phyloP scores from a whole-genome alignment of 2,329 filamentous ascomycete species.

The Fusarium cyanostomum region DNA sequence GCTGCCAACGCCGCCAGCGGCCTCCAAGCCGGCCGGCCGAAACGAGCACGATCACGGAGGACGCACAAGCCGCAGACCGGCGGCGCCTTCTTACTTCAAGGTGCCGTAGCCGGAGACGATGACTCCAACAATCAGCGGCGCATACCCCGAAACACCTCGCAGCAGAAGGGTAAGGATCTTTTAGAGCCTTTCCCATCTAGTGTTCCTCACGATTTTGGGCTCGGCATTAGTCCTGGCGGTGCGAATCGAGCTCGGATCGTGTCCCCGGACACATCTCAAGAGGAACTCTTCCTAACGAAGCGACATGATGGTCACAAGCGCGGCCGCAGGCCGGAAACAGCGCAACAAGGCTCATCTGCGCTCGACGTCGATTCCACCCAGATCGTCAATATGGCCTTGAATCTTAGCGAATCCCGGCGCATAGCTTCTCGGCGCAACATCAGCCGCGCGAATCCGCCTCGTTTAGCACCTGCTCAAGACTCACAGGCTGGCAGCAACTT shows the following conservation, averaged over 20 bases:
- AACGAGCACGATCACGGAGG: conserved; percentile 41
- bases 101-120: conserved; percentile 50
- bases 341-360: conserved; percentile 36
- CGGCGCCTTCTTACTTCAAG: conserved; percentile 62
- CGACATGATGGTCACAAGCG: conserved; percentile 29
- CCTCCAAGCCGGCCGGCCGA: conserved; percentile 36
- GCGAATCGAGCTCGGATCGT: conserved; percentile 35
- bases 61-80: conserved; percentile 56
- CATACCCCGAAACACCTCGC: conserved; percentile 37
- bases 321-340: conserved; percentile 23
- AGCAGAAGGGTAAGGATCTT: conserved; percentile 34
- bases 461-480: conserved; percentile 62
- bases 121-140: conserved; percentile 46
- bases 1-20: conserved; percentile 23
- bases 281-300: conserved; percentile 38
- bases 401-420: conserved; percentile 82
- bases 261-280: conserved; percentile 43
- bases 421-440: conserved; percentile 68
- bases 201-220: conserved; percentile 28
- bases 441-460: conserved; percentile 61
- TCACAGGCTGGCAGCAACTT: conserved; percentile 66
- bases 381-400: conserved; percentile 92
- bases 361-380: conserved; percentile 82
- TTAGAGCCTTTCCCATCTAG: conserved; percentile 24
- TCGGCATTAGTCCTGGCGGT: conserved; percentile 30